Conservation (phyloP, 805 yeast species). For the Aciculoconidium aculeatum region DNA sequence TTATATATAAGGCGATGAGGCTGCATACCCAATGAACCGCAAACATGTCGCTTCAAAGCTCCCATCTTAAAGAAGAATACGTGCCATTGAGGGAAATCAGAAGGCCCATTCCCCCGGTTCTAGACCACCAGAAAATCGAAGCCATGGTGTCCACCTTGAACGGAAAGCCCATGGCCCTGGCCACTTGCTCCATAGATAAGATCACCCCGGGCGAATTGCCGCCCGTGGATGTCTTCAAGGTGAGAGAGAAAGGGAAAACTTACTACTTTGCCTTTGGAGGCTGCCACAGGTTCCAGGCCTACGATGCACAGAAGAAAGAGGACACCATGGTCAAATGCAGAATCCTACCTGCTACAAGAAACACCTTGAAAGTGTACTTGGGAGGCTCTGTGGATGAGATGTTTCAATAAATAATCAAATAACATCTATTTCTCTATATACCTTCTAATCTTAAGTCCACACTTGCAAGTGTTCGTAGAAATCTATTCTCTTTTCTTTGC, state of each 20-base stretch:
- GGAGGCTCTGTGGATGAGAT: conserved; percentile 61
- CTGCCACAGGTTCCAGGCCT: conserved; percentile 85
- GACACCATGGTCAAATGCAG: conserved; percentile 58
- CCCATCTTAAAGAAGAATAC: conserved; percentile 46
- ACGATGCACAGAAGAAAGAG: conserved; percentile 45
- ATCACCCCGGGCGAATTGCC: conserved; percentile 64
- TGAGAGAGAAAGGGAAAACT: conserved; percentile 54
- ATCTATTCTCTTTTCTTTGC: conserved; percentile 47
- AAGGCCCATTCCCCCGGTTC: conserved; percentile 82
- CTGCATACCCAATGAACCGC: too few species aligned
- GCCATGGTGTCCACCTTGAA: conserved; percentile 70
- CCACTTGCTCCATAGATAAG: conserved; percentile 49
- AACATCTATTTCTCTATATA: too few species aligned
- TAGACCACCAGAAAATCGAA: conserved; percentile 67
- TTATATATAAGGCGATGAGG: too few species aligned
- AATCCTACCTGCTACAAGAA: conserved; percentile 67
- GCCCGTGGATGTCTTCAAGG: conserved; percentile 72
- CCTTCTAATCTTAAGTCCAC: conserved; percentile 58
- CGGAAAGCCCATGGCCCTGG: conserved; percentile 58
- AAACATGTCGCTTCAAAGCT: conserved; percentile 66
- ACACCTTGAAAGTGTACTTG: conserved; percentile 60
- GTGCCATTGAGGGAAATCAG: conserved; percentile 64
- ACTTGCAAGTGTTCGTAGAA: conserved; percentile 67
- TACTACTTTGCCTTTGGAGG: conserved; percentile 86
- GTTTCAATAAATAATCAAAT: conserved; percentile 25